phyloP scores from a whole-genome alignment of 768 basidiomycete species.

The Lanmaoa rubissima region DNA sequence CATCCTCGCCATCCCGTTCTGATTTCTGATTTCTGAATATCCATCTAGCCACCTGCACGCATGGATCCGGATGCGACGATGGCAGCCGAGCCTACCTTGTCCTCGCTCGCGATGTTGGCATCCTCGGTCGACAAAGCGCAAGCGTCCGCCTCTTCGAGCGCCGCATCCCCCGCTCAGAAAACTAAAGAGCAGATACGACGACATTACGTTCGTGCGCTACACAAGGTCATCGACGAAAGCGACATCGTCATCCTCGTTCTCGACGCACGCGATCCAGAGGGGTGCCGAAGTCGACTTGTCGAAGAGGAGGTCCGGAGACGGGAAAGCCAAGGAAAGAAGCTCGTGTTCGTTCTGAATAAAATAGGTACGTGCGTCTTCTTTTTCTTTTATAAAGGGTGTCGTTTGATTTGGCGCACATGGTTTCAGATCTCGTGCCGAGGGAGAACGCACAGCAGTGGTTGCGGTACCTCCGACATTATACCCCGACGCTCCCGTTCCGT shows the following conservation, averaged over 20 bases:
- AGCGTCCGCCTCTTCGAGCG: slow-evolving; percentile 28
- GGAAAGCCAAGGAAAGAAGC: slow-evolving; percentile 85
- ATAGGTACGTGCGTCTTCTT: slow-evolving; percentile 59
- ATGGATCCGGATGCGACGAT: slow-evolving; percentile 56
- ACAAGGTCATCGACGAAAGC: slow-evolving; percentile 91
- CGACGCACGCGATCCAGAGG: slow-evolving; percentile 94
- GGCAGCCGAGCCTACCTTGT: slow-evolving; percentile 71
- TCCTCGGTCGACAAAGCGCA: slow-evolving; percentile 26
- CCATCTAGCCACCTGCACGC: slow-evolving; percentile 25
- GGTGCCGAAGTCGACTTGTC: slow-evolving; percentile 86
- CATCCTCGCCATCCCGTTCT: background rate
- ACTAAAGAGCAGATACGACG: slow-evolving; percentile 70
- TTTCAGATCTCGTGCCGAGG: slow-evolving; percentile 80
- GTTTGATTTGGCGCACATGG: background rate
- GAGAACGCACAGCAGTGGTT: slow-evolving; percentile 90
- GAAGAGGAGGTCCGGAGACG: slow-evolving; percentile 90
- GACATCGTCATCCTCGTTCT: slow-evolving; percentile 89
- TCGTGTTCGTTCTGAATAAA: slow-evolving; percentile 96
- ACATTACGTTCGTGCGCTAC: slow-evolving; percentile 74
- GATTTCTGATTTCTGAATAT: background rate
- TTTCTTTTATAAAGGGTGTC: background rate
- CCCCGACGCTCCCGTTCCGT: slow-evolving; percentile 91
- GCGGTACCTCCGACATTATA: slow-evolving; percentile 85
- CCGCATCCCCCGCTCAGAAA: slow-evolving; percentile 35
- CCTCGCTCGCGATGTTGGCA: slow-evolving; percentile 55